Evolutionary conservation across 208 protist genomes (phyloP).

Genomic region (Crithidia acanthocephali): DNA sequence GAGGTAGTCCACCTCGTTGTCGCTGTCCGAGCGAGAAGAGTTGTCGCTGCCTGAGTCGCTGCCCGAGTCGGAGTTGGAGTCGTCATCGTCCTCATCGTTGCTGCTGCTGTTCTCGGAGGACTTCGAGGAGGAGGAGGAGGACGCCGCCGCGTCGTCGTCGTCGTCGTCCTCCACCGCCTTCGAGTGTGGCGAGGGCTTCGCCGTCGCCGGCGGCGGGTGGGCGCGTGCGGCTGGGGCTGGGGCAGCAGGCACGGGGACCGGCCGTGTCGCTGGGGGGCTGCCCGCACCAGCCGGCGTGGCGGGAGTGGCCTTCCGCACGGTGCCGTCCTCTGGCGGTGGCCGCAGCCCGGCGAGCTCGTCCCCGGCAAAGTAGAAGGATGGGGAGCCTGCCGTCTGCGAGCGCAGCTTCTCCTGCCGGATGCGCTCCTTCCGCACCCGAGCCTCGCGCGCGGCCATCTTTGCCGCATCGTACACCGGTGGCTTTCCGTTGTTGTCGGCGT

Average conservation of each 20-base stretch:
- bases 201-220: background rate
- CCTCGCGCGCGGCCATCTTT: slow-evolving; percentile 15
- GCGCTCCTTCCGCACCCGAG: slow-evolving; percentile 1
- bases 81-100: slow-evolving; percentile 11
- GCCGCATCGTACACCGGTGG: slow-evolving; percentile 15
- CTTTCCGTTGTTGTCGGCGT: background rate
- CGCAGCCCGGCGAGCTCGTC: slow-evolving; percentile 13
- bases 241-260: background rate
- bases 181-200: background rate
- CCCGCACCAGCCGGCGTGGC: background rate
- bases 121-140: slow-evolving; percentile 12
- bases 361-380: slow-evolving; percentile 26
- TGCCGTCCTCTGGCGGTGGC: background rate
- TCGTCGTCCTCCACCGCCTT: background rate
- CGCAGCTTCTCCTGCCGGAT: slow-evolving; percentile 10
- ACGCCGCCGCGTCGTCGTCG: background rate
- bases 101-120: slow-evolving; percentile 1
- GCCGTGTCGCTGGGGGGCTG: background rate
- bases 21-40: slow-evolving; percentile 3
- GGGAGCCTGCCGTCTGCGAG: slow-evolving; percentile 6
- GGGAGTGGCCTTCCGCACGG: background rate
- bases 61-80: slow-evolving; percentile 6
- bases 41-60: slow-evolving; percentile 18
- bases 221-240: background rate
- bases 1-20: background rate